Conservation (phyloP, 495 filamentous ascomycete species). For the Daldinia grandis region DNA sequence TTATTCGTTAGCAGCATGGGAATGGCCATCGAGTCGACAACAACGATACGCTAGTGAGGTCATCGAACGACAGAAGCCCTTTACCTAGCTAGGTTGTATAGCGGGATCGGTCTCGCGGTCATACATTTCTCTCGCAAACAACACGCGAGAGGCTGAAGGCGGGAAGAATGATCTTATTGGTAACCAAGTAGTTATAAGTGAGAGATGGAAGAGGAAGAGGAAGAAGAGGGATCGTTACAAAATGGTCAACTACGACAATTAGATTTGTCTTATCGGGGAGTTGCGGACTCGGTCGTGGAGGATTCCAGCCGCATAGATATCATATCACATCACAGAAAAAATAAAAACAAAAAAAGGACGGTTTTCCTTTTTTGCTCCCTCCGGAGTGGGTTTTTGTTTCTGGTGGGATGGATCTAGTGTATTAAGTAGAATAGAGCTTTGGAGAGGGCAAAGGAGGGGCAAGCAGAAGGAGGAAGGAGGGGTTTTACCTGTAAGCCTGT, state of each 20-base stretch:
- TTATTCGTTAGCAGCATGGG: conserved; percentile 28
- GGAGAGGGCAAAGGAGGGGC: conserved; percentile 19
- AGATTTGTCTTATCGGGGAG: neutral
- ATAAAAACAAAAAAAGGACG: neutral
- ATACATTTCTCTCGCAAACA: conserved; percentile 10
- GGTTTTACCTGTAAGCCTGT: conserved; percentile 12
- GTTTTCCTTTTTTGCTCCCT: neutral
- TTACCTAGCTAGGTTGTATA: conserved; percentile 10
- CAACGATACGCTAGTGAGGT: conserved; percentile 39
- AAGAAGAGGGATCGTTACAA: neutral
- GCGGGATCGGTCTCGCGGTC: conserved; percentile 10
- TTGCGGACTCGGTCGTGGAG: conserved; percentile 19
- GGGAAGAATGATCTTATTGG: neutral
- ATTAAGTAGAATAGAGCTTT: neutral
- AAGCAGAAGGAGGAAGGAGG: conserved; percentile 2
- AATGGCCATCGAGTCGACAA: conserved; percentile 30
- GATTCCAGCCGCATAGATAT: conserved; percentile 23
- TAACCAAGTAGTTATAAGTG: neutral
- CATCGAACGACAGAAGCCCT: conserved; percentile 27
- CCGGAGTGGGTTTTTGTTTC: conserved; percentile 1
- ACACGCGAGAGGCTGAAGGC: neutral
- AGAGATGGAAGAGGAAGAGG: neutral
- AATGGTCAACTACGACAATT: neutral
- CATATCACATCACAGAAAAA: conserved; percentile 23
- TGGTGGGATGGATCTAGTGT: conserved; percentile 27